Conservation (phyloP, 176 grass and related monocot species). For the Eragrostis nindensis region DNA sequence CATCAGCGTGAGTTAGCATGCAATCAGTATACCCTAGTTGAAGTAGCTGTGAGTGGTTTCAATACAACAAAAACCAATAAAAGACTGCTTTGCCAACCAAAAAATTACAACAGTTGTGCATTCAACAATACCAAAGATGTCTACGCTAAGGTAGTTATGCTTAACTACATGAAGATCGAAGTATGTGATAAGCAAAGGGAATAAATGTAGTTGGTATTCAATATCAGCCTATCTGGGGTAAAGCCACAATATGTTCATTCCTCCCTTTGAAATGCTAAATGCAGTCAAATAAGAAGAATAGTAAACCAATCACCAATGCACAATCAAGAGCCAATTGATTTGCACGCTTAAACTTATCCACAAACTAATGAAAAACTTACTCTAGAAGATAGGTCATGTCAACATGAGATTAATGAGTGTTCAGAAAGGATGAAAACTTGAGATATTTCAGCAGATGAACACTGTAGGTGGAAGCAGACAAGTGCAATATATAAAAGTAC, state of each 20-base stretch:
- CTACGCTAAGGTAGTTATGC: background rate
- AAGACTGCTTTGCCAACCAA: background rate
- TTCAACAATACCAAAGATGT: background rate
- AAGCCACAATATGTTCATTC: background rate
- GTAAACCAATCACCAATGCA: background rate
- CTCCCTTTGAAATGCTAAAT: background rate
- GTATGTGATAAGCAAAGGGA: background rate
- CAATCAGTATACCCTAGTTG: constrained; percentile 9
- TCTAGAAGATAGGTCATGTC: background rate
- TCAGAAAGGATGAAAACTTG: background rate
- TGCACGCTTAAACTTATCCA: background rate
- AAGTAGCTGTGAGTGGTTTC: constrained; percentile 9
- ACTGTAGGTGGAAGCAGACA: background rate
- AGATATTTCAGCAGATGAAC: constrained; percentile 7
- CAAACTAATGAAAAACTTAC: background rate
- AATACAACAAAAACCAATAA: constrained; percentile 20
- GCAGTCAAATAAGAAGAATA: background rate
- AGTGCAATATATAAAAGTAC: background rate
- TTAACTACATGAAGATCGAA: constrained; percentile 7
- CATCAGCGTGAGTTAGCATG: constrained; percentile 20
- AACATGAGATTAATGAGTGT: background rate
- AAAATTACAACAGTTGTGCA: background rate
- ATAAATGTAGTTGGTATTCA: background rate
- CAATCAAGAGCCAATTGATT: background rate
- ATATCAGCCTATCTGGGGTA: background rate